Evolutionary conservation across 306 rosid species (phyloP), one percentile per base, ranked within the genome.

Genomic region (Prunus salicina): DNA sequence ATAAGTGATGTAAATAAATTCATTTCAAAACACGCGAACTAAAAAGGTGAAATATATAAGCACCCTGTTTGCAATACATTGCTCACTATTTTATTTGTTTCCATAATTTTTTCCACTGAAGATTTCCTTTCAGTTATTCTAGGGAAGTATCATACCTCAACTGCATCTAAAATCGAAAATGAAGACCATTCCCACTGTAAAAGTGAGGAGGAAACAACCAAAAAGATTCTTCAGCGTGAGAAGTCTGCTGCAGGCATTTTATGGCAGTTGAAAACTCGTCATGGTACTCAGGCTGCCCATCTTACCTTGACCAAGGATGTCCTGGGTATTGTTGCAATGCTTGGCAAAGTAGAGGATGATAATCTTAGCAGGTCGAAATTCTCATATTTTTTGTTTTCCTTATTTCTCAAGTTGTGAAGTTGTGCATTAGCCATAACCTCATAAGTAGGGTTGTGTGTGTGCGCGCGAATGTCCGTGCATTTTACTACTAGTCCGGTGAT

Each of bases 191-290:
- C 78, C 75, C 69, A 22, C 69, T 51, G 46, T 63, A 82, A 84
- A 58, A 71, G 76, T 53, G 89, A 83, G 66, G 91, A 87, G 78
- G 96, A 92, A 80, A 83, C 87, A 22, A 69, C 69, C 67, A 81
- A 81, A 86, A 84, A 80, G 83, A 91, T 91, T 83, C 55, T 87
- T 72, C 86, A 28, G 79, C 85, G 76, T 58, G 88, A 90, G 80
- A 87, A 84, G 62, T 87, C 93, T 76, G 97, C 93, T 66, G 97
- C 98, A 43, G 88, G 87, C 77, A 67, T 92, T 70, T 74, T 88
- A 53, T 92, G 88, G 78, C 89, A 82, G 72, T 80, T 89, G 64
- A 88, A 86, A 76, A 71, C 82, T 77, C 79, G 75, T 72, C 89
- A 85, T 72, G 86, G 87, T 72, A 30, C 87, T 56, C 89, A 80